Conservation (phyloP, 2,329 filamentous ascomycete genomes). For the Aspergillus chevalieri region DNA sequence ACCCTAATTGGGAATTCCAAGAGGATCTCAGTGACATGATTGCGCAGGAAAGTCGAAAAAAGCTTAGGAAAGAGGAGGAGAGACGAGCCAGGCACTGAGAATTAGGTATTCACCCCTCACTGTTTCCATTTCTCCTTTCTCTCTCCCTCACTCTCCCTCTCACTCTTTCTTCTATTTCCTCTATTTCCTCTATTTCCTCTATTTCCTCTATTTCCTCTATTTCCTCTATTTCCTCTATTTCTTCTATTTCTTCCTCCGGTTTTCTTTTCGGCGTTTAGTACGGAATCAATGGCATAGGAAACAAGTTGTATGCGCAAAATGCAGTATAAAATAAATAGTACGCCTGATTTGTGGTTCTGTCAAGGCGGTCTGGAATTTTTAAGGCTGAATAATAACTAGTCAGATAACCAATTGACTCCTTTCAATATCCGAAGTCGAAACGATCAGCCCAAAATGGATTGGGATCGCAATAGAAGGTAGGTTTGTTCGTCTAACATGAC, state of each 20-base stretch:
- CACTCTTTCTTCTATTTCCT: neutral
- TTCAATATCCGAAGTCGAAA: neutral
- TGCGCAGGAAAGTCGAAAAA: constrained; percentile 83
- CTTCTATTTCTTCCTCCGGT: neutral
- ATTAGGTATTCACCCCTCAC: neutral
- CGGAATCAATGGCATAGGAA: too few species aligned
- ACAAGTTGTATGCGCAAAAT: too few species aligned
- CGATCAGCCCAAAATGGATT: constrained; percentile 24
- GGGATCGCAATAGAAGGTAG: constrained; percentile 41
- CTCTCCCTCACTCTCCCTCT: too few species aligned
- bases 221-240: neutral
- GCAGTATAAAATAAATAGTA: too few species aligned
- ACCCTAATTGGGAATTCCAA: constrained; percentile 68
- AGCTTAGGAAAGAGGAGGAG: constrained; percentile 81
- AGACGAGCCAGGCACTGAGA: constrained; percentile 53
- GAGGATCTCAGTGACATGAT: constrained; percentile 96
- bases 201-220: neutral
- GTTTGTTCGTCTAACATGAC: constrained; percentile 2
- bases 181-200: neutral
- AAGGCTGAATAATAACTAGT: too few species aligned
- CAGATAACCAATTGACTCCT: neutral
- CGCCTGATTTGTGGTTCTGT: too few species aligned
- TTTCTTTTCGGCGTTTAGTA: too few species aligned
- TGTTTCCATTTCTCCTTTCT: neutral
- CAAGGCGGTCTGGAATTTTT: too few species aligned